A percentile compares a stretch with the other conserved stretches of the same genome.
These are phyloP conservation scores for Claviceps paspali DNA, from an alignment of 2,329 filamentous ascomycete species.

Conservation along the genomic window DNA sequence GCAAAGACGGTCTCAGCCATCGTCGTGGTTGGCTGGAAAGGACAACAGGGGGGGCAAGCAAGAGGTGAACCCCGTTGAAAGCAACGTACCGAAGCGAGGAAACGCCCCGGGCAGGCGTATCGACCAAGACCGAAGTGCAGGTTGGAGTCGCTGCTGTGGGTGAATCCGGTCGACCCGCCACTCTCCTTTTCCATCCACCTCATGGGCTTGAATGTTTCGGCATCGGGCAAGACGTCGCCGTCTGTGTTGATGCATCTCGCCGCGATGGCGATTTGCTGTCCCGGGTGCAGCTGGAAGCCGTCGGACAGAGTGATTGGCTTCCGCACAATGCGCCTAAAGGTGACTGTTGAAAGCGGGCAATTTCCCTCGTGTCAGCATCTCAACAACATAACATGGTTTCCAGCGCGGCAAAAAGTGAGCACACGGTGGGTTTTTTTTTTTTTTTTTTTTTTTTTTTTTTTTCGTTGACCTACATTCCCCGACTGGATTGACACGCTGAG, in stretches of 20 bases:
- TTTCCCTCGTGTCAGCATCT: too few relatives aligned
- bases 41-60: too few relatives aligned
- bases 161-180: constrained; percentile 3
- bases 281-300: constrained; percentile 5
- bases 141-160: constrained; percentile 8
- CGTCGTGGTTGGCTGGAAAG: too few relatives aligned
- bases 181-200: constrained; percentile 5
- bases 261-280: constrained; percentile 7
- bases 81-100: constrained; percentile 7
- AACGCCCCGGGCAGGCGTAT: constrained; percentile 10
- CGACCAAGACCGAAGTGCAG: constrained; percentile 8
- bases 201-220: constrained; percentile 3
- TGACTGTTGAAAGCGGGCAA: constrained; percentile 5
- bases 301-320: constrained; percentile 7
- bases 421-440: too few relatives aligned
- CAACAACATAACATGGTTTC: too few relatives aligned
- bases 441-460: too few relatives aligned
- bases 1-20: too few relatives aligned
- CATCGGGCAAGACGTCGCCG: constrained; percentile 1
- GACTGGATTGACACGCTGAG: constrained; percentile 9
- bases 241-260: constrained; percentile 7
- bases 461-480: constrained; percentile 8
- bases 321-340: constrained; percentile 7
- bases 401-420: too few relatives aligned
- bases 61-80: too few relatives aligned